Base-by-base conservation (phyloP, 352 stramenopile species). In the Phytophthora citrophthora region DNA sequence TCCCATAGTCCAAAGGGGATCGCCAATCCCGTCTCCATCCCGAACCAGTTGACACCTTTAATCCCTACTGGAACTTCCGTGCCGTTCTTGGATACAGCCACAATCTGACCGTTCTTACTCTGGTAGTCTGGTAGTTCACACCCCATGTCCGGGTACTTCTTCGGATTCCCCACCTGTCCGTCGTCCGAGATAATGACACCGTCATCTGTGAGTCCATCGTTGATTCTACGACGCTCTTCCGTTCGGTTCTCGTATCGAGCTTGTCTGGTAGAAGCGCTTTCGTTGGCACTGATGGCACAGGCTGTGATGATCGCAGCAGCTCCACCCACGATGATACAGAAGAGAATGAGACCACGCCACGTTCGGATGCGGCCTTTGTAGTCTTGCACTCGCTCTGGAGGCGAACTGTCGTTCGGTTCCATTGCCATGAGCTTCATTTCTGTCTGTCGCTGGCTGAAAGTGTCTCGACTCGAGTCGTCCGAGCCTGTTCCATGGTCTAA, bases 331-430 rank as follows among this genome's bases (percentile, higher is more conserved):
- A 91, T 59, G 6, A 83, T 4, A 15, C 81, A 47, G 10, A 90
- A n/a, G 13, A 89, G 29, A 12, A 92, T 41, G 13, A 90, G 52
- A 8, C 79, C 79, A 29, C 79, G 70, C 77, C 79, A 89, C 2
- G 70, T 87, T 79, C 76, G 72, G 54, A 89, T 79, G 39, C 81
- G 80, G n/a, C 86, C 86, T 48, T 89, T 91, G 70, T 91, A 92
- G 70, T 89, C 74, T 18, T 68, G 66, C 43, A 65, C 62, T 8
- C 67, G 71, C 62, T 88, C 79, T 4, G 69, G 67, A 13, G 50
- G 49, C 5, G 29, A 26, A 5, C 34, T 53, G 6, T 72, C 65
- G 23, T 72, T 75, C 4, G 50, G 70, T 29, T 87, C 74, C 39
- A 83, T 62, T 29, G 77, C 79, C 68, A 72, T 78, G 67, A 89